Evolutionary conservation across 805 yeast species (phyloP).

Genomic region (Candida sithepensis): DNA sequence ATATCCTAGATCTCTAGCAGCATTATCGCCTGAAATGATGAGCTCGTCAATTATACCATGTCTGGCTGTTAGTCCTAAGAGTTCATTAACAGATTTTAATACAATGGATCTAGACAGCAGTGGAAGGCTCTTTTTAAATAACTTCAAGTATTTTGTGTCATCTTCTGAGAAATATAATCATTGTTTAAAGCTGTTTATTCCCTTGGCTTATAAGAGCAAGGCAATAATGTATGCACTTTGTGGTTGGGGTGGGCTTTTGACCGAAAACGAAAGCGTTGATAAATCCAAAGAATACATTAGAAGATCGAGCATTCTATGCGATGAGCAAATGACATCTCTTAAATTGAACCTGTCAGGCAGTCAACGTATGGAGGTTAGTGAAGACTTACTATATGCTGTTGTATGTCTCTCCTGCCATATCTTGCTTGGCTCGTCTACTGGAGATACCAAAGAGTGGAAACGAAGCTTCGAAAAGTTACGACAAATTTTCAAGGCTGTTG

Average conservation of each 20-base stretch:
- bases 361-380: conserved; percentile 3
- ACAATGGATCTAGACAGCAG: conserved; percentile 4
- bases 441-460: conserved; percentile 20
- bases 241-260: conserved; percentile 14
- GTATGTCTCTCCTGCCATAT: conserved; percentile 17
- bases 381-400: conserved; percentile 12
- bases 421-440: conserved; percentile 16
- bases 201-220: conserved; percentile 7
- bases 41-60: not conserved
- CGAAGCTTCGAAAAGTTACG: conserved; percentile 15
- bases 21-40: not conserved
- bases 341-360: not conserved
- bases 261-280: conserved; percentile 4
- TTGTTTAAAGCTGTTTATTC: conserved; percentile 8
- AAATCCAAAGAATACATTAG: conserved; percentile 5
- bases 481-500: conserved; percentile 10
- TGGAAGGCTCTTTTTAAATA: conserved; percentile 9
- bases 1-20: not conserved
- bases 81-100: not conserved
- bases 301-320: conserved; percentile 6
- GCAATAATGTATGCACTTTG: conserved; percentile 14
- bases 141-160: conserved; percentile 1
- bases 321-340: conserved; percentile 1
- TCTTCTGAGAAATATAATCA: conserved; percentile 11
- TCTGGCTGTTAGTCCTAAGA: not conserved